Conservation (phyloP, 768 basidiomycete species). For the Collybia mongolica region DNA sequence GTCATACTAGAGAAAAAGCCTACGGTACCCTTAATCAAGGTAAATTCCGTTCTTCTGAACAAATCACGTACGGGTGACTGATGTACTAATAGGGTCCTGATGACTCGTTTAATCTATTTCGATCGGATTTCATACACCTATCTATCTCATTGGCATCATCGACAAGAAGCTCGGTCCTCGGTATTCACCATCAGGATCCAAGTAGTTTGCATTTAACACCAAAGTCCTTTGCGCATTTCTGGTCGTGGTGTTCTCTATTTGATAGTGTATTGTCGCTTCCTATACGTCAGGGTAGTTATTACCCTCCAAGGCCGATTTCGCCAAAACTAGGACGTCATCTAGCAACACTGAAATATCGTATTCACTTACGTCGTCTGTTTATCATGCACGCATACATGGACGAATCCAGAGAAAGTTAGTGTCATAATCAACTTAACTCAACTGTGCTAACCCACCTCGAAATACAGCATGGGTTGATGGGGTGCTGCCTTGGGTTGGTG, state of each 20-base stretch:
- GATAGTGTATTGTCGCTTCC: conserved; percentile 77
- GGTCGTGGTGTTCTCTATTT: conserved; percentile 89
- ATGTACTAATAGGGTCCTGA: conserved; percentile 33
- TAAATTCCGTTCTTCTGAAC: conserved; percentile 17
- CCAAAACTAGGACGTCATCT: conserved; percentile 88
- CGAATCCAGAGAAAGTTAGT: conserved; percentile 63
- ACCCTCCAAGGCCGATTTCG: conserved; percentile 66
- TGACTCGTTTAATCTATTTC: conserved; percentile 86
- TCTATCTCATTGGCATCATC: conserved; percentile 83
- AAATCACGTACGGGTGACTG: conserved; percentile 1
- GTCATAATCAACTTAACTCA: neutral
- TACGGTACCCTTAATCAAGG: conserved; percentile 42
- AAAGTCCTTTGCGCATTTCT: conserved; percentile 84
- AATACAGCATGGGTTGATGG: conserved; percentile 73
- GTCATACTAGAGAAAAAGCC: conserved; percentile 61
- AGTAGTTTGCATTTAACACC: conserved; percentile 88
- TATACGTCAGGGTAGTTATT: conserved; percentile 84
- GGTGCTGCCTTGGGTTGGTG: conserved; percentile 75
- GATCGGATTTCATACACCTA: conserved; percentile 92
- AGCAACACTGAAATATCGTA: conserved; percentile 89
- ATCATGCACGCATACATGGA: conserved; percentile 88
- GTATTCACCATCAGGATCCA: conserved; percentile 25
- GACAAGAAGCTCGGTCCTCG: conserved; percentile 26
- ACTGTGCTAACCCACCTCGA: neutral
- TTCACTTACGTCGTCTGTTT: conserved; percentile 73